Percentiles rank a stretch among this genome's conserved stretches.
Conservation (phyloP, 1,284 basidiomycete species). For the Boletus subluridellus region DNA sequence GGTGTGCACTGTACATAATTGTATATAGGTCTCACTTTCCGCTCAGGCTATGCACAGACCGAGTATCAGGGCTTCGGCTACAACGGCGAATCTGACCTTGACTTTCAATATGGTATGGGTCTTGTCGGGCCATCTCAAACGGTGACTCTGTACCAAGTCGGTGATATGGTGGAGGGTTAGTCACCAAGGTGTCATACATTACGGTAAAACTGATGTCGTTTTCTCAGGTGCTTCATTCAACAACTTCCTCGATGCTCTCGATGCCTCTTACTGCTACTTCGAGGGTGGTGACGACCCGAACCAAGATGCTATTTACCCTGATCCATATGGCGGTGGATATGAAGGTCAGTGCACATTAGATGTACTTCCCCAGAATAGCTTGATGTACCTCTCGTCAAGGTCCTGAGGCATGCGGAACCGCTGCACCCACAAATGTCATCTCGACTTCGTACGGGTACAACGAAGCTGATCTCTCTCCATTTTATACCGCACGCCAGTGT, state of each 20-base stretch:
- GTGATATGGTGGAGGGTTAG: slow-evolving; percentile 41
- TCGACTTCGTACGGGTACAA: slow-evolving; percentile 43
- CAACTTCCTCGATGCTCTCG: slow-evolving; percentile 49
- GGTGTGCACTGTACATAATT: no score
- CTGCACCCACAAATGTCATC: slow-evolving; percentile 39
- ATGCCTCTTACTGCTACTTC: slow-evolving; percentile 46
- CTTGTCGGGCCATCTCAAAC: no score
- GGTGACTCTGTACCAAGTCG: slow-evolving; percentile 27
- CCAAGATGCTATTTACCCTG: slow-evolving; percentile 45
- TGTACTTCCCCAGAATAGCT: not conserved
- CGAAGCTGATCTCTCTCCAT: slow-evolving; percentile 40
- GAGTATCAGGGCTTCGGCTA: slow-evolving; percentile 34
- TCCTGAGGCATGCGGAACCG: slow-evolving; percentile 40
- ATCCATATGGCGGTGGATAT: slow-evolving; percentile 36
- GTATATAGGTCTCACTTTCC: slow-evolving; percentile 3
- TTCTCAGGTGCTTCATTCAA: slow-evolving; percentile 30
- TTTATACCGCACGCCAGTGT: slow-evolving; percentile 44
- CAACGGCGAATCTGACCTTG: slow-evolving; percentile 50
- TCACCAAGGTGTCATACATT: not conserved
- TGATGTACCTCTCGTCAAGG: slow-evolving; percentile 11
- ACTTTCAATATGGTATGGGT: slow-evolving; percentile 29
- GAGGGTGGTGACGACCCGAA: slow-evolving; percentile 45
- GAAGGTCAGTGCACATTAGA: slow-evolving; percentile 18
- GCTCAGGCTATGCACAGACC: slow-evolving; percentile 36
- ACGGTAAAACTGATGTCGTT: not conserved